Evolutionary conservation across 139 green algal genomes (phyloP).

Genomic region (Ulvella scutata): DNA sequence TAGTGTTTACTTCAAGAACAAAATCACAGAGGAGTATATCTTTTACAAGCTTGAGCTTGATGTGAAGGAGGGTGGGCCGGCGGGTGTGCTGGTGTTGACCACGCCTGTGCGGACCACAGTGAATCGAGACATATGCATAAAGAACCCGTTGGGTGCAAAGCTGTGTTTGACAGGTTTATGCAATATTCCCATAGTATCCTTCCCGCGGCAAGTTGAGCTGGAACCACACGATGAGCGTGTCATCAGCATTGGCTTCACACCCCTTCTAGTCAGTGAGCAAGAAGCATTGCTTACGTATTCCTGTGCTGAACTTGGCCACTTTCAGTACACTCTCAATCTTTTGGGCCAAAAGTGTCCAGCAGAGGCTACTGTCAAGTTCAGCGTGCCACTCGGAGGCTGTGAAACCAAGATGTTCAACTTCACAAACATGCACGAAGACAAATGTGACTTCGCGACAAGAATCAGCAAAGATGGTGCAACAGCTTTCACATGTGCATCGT

Average conservation of each 20-base stretch:
- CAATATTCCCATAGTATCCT: conserved; percentile 14
- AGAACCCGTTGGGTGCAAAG: conserved; percentile 44
- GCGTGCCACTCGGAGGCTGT: conserved; percentile 39
- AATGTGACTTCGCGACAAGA: conserved; percentile 29
- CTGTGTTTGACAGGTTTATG: conserved; percentile 26
- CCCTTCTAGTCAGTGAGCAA: conserved; percentile 36
- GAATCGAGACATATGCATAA: conserved; percentile 17
- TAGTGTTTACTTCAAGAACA: conserved; percentile 58
- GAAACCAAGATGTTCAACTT: conserved; percentile 38
- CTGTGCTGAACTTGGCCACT: conserved; percentile 44
- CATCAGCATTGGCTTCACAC: conserved; percentile 41
- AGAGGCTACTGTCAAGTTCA: conserved; percentile 41
- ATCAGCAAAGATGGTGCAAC: conserved; percentile 3
- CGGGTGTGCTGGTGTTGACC: conserved; percentile 34
- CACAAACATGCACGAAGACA: conserved; percentile 63
- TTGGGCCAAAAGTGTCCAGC: conserved; percentile 27
- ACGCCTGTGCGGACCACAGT: conserved; percentile 41
- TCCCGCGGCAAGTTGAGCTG: conserved; percentile 15
- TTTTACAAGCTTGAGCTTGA: conserved; percentile 53
- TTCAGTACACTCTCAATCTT: conserved; percentile 48
- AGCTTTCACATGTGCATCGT: not conserved
- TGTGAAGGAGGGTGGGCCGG: conserved; percentile 13
- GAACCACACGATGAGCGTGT: conserved; percentile 6
- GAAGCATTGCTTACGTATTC: conserved; percentile 32
- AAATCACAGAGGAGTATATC: conserved; percentile 47